Evolutionary conservation across 176 grass and related monocot species (phyloP).

Genomic region (Olyra latifolia): DNA sequence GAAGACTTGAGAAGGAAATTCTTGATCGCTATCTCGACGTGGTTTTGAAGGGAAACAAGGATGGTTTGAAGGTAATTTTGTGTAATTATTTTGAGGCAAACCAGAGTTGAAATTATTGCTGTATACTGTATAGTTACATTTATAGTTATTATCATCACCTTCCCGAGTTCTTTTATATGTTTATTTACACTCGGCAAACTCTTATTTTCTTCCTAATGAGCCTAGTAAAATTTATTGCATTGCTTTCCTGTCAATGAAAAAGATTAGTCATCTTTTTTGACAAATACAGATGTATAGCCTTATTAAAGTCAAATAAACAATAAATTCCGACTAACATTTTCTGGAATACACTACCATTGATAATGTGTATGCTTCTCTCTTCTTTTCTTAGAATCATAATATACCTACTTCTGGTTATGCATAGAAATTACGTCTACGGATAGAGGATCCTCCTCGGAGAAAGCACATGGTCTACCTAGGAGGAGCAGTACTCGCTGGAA

Average conservation of each 20-base stretch:
- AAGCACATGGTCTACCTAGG: constrained; percentile 99
- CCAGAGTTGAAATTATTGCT: neutral
- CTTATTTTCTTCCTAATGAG: neutral
- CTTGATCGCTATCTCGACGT: constrained; percentile 87
- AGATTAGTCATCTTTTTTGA: neutral
- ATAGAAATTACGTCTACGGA: constrained; percentile 86
- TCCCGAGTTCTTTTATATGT: neutral
- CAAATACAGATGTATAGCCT: neutral
- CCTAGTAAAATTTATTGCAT: neutral
- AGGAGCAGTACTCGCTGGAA: constrained; percentile 93
- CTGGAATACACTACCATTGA: neutral
- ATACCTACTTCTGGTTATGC: constrained; percentile 5
- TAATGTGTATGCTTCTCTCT: neutral
- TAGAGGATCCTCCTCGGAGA: constrained; percentile 93
- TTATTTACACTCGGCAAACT: neutral
- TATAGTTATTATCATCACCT: neutral
- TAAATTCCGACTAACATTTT: neutral
- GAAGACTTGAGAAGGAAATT: constrained; percentile 93
- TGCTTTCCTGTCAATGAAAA: neutral
- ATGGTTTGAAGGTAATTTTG: constrained; percentile 74
- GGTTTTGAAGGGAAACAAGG: constrained; percentile 96
- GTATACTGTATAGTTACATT: neutral
- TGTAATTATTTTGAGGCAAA: neutral
- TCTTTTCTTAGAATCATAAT: neutral
- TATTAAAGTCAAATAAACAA: constrained; percentile 1